phyloP scores from a whole-genome alignment of 805 yeast species.

The Starmerella vaccinii region DNA sequence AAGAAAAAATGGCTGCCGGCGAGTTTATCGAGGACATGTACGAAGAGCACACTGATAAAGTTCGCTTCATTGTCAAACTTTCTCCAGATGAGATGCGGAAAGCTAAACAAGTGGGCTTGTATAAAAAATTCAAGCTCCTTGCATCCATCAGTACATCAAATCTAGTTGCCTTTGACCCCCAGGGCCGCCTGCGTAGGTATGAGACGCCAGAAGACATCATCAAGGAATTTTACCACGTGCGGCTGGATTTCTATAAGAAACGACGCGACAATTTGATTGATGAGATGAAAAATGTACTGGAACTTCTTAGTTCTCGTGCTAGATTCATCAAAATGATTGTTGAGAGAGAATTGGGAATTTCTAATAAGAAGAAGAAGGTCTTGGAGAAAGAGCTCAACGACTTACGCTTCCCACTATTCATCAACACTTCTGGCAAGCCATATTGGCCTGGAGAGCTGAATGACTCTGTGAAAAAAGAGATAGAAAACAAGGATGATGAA shows the following conservation, averaged over 20 bases:
- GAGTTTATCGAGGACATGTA: slow-evolving; percentile 87
- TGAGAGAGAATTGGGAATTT: slow-evolving; percentile 56
- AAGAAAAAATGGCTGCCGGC: slow-evolving; percentile 34
- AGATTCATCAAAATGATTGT: slow-evolving; percentile 84
- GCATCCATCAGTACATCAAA: slow-evolving; percentile 62
- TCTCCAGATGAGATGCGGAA: slow-evolving; percentile 75
- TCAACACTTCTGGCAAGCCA: slow-evolving; percentile 55
- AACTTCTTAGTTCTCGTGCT: slow-evolving; percentile 70
- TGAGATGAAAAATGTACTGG: slow-evolving; percentile 62
- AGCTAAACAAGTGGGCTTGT: slow-evolving; percentile 60
- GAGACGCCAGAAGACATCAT: slow-evolving; percentile 66
- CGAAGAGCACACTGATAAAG: slow-evolving; percentile 73
- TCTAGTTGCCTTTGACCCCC: slow-evolving; percentile 92
- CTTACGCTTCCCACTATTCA: slow-evolving; percentile 58
- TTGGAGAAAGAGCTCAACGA: slow-evolving; percentile 54
- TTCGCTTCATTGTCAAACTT: slow-evolving; percentile 68
- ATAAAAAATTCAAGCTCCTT: slow-evolving; percentile 72
- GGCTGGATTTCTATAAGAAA: slow-evolving; percentile 82
- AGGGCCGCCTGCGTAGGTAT: slow-evolving; percentile 77
- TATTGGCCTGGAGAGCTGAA: slow-evolving; percentile 36
- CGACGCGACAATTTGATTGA: slow-evolving; percentile 73
- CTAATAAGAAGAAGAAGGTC: slow-evolving; percentile 59
- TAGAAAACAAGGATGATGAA: slow-evolving; percentile 28
- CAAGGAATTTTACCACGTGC: slow-evolving; percentile 70
- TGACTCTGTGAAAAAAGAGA: slow-evolving; percentile 28